Base-by-base conservation (phyloP, 148 eudicot genomes). In the Fagopyrum homotropicum region DNA sequence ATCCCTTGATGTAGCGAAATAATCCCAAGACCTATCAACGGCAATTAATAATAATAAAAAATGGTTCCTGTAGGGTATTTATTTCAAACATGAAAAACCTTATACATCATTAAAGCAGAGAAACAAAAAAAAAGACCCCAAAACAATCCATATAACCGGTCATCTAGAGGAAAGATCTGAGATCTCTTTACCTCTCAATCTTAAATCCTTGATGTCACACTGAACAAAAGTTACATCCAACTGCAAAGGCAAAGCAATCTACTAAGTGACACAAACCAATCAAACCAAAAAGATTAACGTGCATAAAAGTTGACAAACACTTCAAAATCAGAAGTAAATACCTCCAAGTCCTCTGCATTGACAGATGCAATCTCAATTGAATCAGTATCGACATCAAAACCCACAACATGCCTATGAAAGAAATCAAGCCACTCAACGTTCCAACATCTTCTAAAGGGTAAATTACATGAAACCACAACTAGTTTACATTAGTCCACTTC, bases 321-420 rank as follows among this genome's bases (percentile, higher is more conserved):
- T 9, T 60, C 9, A 7, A 60, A 26, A 60, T 60, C 1, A 5
- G 1, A 70, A 29, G 52, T 1, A 30, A 82, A 64, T 88, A 93
- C 98, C 97, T 95, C 99, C 26, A 95, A 84, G 16, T 92, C 97
- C 57, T 90, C 99, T 5, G 96, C 93, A 86, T 95, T 95, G 51
- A 44, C 44, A 16, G 80, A 77, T 43, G 99, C 98, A 76, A 90
- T 89, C 79, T 88, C 93, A 80, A 95, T 85, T 49, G 98, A 89
- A 30, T 90, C 93, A 6, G 86, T 56, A 77, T 95, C 99, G 72
- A 95, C 80, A 83, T 95, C 98, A 6, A 95, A 59, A 61, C 98
- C 93, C 74, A 85, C 59, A 47, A 95, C 99, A 83, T 89, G 88
- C 72, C 97, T 91, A 84, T 75, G 54, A 46, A 80, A 68, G 26